Percentiles rank a stretch among this genome's conserved stretches.
phyloP scores from a whole-genome alignment of 2,329 filamentous ascomycete species.

The Arthrobotrys iridis region DNA sequence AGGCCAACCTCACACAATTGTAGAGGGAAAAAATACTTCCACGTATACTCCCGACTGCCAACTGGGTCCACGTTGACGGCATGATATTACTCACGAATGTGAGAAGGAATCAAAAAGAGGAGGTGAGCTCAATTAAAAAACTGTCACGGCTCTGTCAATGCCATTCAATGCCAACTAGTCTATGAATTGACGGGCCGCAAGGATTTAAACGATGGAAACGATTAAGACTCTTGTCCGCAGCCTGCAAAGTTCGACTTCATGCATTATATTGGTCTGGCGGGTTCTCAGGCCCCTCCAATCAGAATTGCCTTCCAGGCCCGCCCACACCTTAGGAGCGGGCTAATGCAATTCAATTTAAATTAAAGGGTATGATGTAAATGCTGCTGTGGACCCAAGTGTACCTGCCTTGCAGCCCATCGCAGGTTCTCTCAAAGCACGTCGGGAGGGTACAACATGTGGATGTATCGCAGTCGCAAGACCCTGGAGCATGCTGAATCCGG shows the following conservation, averaged over 20 bases:
- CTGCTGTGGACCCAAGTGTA: conserved; percentile 32
- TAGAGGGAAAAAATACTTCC: background rate
- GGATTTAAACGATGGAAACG: conserved; percentile 10
- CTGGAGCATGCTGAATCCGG: background rate
- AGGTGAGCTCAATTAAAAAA: too few relatives aligned
- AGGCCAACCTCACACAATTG: conserved; percentile 1
- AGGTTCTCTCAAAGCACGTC: conserved; percentile 22
- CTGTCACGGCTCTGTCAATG: too few relatives aligned
- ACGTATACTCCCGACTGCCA: background rate
- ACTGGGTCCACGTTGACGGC: conserved; percentile 9
- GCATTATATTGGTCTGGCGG: conserved; percentile 24
- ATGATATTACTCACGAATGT: background rate
- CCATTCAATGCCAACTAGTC: background rate
- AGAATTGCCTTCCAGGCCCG: conserved; percentile 17
- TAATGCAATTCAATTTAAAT: conserved; percentile 26
- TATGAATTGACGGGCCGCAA: background rate
- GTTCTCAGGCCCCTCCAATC: conserved; percentile 17
- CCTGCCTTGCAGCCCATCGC: conserved; percentile 43
- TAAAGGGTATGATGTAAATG: conserved; percentile 28
- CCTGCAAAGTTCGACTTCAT: conserved; percentile 22
- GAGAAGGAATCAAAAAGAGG: background rate
- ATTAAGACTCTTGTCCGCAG: background rate
- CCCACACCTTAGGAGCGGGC: conserved; percentile 9
- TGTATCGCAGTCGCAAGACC: conserved; percentile 22
- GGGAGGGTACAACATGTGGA: conserved; percentile 19